Percentiles rank a stretch among this genome's conserved stretches.
phyloP scores from a whole-genome alignment of 169 alveolate genomes.

The Cardiosporidium cionae region DNA sequence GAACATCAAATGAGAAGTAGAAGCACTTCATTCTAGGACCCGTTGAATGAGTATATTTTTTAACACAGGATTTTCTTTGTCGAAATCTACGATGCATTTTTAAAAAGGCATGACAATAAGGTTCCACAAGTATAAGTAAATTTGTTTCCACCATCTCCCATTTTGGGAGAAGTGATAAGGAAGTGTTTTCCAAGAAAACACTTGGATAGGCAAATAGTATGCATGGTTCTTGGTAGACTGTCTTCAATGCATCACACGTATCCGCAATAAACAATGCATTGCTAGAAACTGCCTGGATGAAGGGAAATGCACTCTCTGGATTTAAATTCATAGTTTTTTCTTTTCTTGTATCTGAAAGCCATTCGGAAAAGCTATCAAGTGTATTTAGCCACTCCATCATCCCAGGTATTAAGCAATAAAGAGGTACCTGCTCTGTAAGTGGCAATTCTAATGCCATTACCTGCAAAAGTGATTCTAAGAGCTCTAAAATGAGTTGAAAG shows the following conservation, averaged over 20 bases:
- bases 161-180: no score
- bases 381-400: background rate
- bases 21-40: no score
- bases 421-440: background rate
- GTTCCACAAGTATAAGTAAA: no score
- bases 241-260: background rate
- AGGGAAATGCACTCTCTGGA: background rate
- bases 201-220: background rate
- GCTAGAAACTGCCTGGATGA: background rate
- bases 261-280: background rate
- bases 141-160: no score
- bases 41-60: no score
- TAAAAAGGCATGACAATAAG: no score
- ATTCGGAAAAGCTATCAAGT: background rate
- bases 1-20: no score
- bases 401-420: background rate
- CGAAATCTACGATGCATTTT: no score
- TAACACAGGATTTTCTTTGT: no score
- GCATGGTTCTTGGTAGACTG: background rate
- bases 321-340: background rate
- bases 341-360: background rate
- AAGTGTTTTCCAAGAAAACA: no score
- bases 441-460: background rate
- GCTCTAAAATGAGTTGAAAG: background rate
- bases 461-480: background rate